Base-by-base conservation (phyloP, 2,329 filamentous ascomycete genomes). In the Nemania diffusa region DNA sequence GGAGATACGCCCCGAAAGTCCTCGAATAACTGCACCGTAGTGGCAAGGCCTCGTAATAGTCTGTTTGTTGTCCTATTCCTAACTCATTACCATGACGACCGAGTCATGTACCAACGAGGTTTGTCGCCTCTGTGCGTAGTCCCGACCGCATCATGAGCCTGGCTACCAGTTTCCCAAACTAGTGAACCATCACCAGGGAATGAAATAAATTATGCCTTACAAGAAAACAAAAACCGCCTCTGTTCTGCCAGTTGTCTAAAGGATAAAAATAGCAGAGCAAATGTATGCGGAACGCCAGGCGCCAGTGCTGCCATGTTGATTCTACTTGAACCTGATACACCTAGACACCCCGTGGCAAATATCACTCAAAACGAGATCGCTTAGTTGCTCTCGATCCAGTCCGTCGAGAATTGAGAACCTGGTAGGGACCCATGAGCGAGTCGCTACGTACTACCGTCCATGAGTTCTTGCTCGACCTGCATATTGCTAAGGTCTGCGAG, bases 401-500 rank as follows among this genome's bases (percentile, higher is more conserved):
- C 42, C 20, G 32, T 53, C 22, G 46, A 59, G 32, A 50, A 24
- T 26, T 40, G n/a, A 42, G 24, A 27, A 57, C 27, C 44, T 20
- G 15, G 29, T 15, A 15, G 13, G n/a, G 22, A 27, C 11, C 46
- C 17, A 40, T 26, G n/a, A 20, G 13, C n/a, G 32, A 20, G 20
- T 42, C 22, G 4, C 29, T 68, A 69, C 27, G 56, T 46, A 57
- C 62, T 61, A 27, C 60, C 64, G 15, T 70, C 68, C 34, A 67
- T 62, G 29, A 70, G 44, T 15, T 71, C 69, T 46, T 70, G 69
- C 26, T 71, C 69, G 17, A 65, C 71, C 62, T 81, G 80, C 69
- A 81, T 79, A 62, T 81, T 69, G 60, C 85, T 81, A 60, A 86
- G 75, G 69, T 82, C 82, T 64, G 87, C 86, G 74, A 86, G 80